Evolutionary conservation across 345 rosid species (phyloP).

Genomic region (Corchorus olitorius): DNA sequence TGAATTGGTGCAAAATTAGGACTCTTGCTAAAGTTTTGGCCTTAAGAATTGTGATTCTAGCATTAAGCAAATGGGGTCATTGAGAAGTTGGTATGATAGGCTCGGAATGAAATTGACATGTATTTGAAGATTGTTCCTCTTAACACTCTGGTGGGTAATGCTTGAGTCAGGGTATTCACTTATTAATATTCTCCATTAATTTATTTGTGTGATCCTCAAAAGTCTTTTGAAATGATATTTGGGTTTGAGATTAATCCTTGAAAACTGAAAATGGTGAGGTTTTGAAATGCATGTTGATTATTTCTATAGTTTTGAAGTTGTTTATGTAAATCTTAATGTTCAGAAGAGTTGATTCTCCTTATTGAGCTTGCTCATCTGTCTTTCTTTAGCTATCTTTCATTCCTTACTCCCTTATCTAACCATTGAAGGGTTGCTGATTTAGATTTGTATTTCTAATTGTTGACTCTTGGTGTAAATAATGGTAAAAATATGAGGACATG

Average conservation of each 20-base stretch:
- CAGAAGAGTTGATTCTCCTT: not conserved
- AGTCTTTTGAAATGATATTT: slow-evolving; percentile 5
- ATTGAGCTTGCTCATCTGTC: not conserved
- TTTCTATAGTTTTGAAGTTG: not conserved
- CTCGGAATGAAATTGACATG: slow-evolving; percentile 91
- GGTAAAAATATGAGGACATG: not conserved
- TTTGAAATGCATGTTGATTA: not conserved
- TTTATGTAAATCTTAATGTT: too few relatives aligned
- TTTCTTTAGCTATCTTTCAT: not conserved
- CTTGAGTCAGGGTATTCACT: slow-evolving; percentile 78
- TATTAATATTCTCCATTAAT: not conserved
- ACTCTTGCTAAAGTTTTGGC: too few relatives aligned
- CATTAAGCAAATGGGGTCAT: too few relatives aligned
- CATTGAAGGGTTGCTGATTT: not conserved
- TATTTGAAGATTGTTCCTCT: slow-evolving; percentile 91
- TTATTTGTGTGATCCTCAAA: not conserved
- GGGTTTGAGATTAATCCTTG: not conserved
- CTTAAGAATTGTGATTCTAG: too few relatives aligned
- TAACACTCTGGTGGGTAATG: slow-evolving; percentile 89
- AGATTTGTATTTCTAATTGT: not conserved
- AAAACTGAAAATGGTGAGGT: not conserved
- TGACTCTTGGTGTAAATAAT: not conserved
- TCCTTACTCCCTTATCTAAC: not conserved
- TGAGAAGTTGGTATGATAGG: slow-evolving; percentile 9
- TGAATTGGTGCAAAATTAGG: too few relatives aligned